Base-by-base conservation (phyloP, 73 alveolate genomes). In the Paramecium primaurelia region DNA sequence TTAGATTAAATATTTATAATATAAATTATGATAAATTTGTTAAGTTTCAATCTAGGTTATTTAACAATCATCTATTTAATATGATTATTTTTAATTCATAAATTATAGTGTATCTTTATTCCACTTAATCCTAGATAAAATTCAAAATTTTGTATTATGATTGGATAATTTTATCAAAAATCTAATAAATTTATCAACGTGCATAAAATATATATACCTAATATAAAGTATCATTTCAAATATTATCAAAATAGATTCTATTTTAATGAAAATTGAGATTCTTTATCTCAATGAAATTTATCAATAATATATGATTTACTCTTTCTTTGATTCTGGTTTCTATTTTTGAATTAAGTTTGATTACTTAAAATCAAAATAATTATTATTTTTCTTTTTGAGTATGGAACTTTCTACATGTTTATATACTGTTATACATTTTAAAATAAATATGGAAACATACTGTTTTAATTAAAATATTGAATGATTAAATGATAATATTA, bases 201-300 rank as follows among this genome's bases (percentile, higher is more conserved):
- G 25, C 25, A 22, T 22, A 59, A n/a, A n/a, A 25, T 80, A 88
- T 2, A 69, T 28, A 34, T 40, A 75, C 85, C 12, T 88, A 44
- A 37, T 71, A 71, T 37, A 85, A 37, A 37, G 71, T 88, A 14
- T 88, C 90, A 47, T 71, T 88, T 59, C 44, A 80, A 32, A 88
- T 51, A 54, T 59, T 44, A 71, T 88, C 91, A 26, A 88, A 88
- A 44, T 71, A 69, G n/a, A 89, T 80, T 45, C 40, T 89, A 73
- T 71, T 89, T 2, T 59, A 49, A 26, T 86, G 94, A 18, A 47
- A 71, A 47, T 89, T 51, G 14, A 49, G 68, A 71, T 89, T 89
- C 94, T 89, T 71, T 9, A 37, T 80, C 20, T 54, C 28, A 26
- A 42, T 25, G 20, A 45, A 1, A 5, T 38, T 9, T 0, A 9